Percentiles rank a stretch among this genome's conserved stretches.
Conservation (phyloP, 176 grass and related monocot species). For the Rhipidocladum racemiflorum region DNA sequence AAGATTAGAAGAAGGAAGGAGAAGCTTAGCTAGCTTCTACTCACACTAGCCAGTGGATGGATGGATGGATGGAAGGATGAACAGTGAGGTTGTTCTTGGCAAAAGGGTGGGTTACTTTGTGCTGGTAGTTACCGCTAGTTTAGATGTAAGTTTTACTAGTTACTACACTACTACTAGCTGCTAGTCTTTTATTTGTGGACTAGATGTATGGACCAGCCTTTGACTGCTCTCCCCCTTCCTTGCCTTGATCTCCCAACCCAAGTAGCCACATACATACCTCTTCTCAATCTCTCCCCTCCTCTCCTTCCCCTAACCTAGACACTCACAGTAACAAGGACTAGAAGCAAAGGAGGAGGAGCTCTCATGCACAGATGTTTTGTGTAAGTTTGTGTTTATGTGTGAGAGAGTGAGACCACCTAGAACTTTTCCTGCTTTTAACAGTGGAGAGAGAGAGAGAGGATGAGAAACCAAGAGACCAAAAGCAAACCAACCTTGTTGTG, state of each 20-base stretch:
- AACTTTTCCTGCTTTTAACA: slow-evolving; percentile 1
- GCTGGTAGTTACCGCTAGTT: neutral
- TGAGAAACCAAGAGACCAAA: slow-evolving; percentile 52
- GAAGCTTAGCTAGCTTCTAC: slow-evolving; percentile 12
- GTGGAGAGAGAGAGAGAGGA: neutral
- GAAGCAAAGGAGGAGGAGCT: neutral
- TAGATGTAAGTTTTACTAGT: slow-evolving; percentile 16
- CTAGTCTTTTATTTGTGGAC: slow-evolving; percentile 18
- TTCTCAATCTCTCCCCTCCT: neutral
- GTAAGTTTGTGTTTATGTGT: neutral
- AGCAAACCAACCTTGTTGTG: slow-evolving; percentile 47
- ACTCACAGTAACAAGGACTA: neutral
- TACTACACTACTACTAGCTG: slow-evolving; percentile 14
- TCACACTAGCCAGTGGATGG: neutral
- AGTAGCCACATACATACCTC: neutral
- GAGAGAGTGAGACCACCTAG: neutral
- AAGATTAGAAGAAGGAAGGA: slow-evolving; percentile 15
- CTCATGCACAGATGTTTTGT: slow-evolving; percentile 34
- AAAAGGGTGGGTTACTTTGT: slow-evolving; percentile 16
- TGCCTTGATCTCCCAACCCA: neutral
- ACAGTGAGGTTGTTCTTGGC: slow-evolving; percentile 38
- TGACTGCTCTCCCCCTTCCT: neutral
- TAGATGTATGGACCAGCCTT: slow-evolving; percentile 41
- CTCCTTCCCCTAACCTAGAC: slow-evolving; percentile 2
- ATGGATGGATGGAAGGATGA: slow-evolving; percentile 24